These are phyloP conservation scores for Lepiota brunneoincarnata DNA, from an alignment of 768 basidiomycete species.

Conservation along the genomic window DNA sequence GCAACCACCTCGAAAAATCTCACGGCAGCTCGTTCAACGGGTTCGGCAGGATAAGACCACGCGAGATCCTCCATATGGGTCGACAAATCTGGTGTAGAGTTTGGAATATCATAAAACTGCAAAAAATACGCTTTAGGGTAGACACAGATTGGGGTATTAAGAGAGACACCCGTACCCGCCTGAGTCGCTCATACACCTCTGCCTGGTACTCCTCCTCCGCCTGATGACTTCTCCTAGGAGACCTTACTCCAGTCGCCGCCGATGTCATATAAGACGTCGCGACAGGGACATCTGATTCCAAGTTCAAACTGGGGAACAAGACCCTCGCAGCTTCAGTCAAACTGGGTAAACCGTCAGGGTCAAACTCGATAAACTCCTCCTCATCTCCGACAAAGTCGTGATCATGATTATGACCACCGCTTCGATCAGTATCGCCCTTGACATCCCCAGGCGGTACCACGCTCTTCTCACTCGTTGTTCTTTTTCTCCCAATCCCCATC, in stretches of 20 bases:
- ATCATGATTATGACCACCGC: neutral
- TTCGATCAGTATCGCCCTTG: neutral
- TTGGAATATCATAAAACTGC: conserved; percentile 78
- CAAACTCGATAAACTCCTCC: conserved; percentile 54
- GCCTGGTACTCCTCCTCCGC: conserved; percentile 70
- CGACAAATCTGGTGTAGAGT: conserved; percentile 67
- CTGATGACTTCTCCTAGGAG: conserved; percentile 25
- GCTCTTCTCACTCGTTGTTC: neutral
- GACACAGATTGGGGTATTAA: neutral
- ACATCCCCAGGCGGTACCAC: no score
- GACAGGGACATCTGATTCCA: conserved; percentile 6
- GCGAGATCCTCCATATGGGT: conserved; percentile 80
- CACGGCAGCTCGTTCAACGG: conserved; percentile 74
- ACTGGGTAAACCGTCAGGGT: conserved; percentile 75
- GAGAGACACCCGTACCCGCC: conserved; percentile 53
- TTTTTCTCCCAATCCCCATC: conserved; percentile 11
- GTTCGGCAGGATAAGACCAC: conserved; percentile 79
- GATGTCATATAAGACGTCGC: conserved; percentile 2
- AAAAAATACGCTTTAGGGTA: conserved; percentile 5
- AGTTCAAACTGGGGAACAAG: conserved; percentile 59
- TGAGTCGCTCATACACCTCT: conserved; percentile 72
- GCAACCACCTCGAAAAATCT: conserved; percentile 82
- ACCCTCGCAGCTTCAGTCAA: conserved; percentile 63
- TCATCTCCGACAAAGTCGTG: conserved; percentile 26
- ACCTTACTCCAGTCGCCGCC: conserved; percentile 2